Evolutionary conservation across 163 green algal genomes (phyloP), one percentile per base, ranked within the genome.

Genomic region (Scenedesmus sp.): DNA sequence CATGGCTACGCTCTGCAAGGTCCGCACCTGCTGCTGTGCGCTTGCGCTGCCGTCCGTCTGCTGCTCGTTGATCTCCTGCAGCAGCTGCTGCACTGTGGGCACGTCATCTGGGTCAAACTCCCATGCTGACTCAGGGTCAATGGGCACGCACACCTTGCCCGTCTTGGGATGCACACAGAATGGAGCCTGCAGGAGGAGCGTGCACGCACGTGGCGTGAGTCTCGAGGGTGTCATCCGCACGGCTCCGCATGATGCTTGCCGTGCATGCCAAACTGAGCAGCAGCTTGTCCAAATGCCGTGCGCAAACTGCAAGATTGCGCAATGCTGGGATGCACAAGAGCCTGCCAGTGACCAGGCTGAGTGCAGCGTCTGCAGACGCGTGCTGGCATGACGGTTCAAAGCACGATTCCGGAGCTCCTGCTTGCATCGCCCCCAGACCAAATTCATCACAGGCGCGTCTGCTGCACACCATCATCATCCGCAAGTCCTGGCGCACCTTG

Each of bases 81-180:
- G 89, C 79, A 99, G 94, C 88, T 96, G 92, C 24, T 90, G 92
- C 37, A 91, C 78, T 43, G 78, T 91, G 40, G 81, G 81, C 88
- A 89, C 88, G 6, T 89, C 90, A 22, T 98, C 95, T 10, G 97
- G 96, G 93, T 98, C 93, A 93, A 99, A 99, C 30, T 95, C 90
- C 84, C 92, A 94, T 6, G 94, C 95, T 0, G n/a, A 13, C 6
- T 83, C 89, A 12, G 94, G 93, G 86, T 97, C 94, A n/a, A 98
- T 96, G 12, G 97, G 97, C 83, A 98, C 95, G 88, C 97, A 98
- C 72, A 99, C 97, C 95, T 97, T 97, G 88, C 97, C 98, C 15
- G 98, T 99, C 95, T 99, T 99, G 42, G 98, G 98, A 93, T 99
- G 98, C 68, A 99, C 96, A 89, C 98, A 99, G 94, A 99, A 99